Evolutionary conservation across 78 protist species (phyloP).

Genomic region (Pigoraptor vietnamica): DNA sequence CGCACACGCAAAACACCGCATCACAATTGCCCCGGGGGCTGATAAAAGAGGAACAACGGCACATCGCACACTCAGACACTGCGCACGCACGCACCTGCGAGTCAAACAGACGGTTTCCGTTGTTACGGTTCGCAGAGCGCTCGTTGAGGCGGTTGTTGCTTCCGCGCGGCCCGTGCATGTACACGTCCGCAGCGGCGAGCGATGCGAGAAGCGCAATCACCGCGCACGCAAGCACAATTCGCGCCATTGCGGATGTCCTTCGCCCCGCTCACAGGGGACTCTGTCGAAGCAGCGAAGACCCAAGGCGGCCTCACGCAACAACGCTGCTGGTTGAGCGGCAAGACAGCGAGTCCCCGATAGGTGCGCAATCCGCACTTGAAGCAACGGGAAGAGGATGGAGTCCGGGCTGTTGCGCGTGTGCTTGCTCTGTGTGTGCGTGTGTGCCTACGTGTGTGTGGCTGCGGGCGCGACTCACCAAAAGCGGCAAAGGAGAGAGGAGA

Average conservation of each 20-base stretch:
- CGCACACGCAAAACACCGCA: too few species aligned
- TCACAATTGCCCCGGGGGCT: too few species aligned
- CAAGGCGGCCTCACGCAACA: too few species aligned
- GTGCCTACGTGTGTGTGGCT: background rate
- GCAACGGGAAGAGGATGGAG: too few species aligned
- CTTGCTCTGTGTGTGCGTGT: background rate
- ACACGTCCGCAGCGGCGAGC: background rate
- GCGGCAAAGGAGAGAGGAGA: too few species aligned
- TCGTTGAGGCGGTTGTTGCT: constrained; percentile 43
- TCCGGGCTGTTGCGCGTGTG: background rate
- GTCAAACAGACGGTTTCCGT: constrained; percentile 55
- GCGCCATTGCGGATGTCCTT: background rate
- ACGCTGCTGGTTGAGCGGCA: too few species aligned
- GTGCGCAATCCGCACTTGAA: too few species aligned
- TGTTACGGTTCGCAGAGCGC: constrained; percentile 29
- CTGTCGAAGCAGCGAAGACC: too few species aligned
- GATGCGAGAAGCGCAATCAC: background rate
- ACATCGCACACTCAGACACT: background rate
- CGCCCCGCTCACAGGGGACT: too few species aligned
- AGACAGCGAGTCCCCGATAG: too few species aligned
- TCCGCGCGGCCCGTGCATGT: constrained; percentile 31
- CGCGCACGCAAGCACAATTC: background rate
- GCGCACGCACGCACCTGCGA: background rate
- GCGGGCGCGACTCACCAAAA: too few species aligned
- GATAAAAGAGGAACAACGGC: too few species aligned